phyloP scores from a whole-genome alignment of 129 eudicot species.

The Saposhnikovia divaricata region DNA sequence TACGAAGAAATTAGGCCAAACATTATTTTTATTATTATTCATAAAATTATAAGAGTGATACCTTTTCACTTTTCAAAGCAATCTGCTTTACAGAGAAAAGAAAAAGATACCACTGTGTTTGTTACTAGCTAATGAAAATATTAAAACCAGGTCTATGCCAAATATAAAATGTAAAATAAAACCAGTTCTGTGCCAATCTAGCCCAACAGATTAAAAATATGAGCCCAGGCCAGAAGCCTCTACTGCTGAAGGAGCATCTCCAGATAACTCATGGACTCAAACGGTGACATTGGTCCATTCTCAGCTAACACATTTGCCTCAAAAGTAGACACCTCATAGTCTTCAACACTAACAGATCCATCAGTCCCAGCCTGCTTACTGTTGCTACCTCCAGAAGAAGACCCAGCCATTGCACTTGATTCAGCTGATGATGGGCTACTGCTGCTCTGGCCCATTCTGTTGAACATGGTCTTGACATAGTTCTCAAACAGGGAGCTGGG shows the following conservation, averaged over 20 bases:
- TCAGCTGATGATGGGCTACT: background rate
- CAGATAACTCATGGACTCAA: constrained; percentile 43
- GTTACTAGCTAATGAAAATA: background rate
- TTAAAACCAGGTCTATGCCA: background rate
- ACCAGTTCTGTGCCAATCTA: background rate
- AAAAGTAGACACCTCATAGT: background rate
- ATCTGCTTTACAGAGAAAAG: background rate
- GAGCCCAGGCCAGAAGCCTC: background rate
- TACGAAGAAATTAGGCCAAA: too few species aligned
- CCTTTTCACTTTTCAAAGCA: background rate
- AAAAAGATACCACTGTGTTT: background rate
- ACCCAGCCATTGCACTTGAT: background rate
- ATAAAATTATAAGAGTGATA: background rate
- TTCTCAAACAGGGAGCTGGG: constrained; percentile 26
- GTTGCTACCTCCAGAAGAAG: background rate
- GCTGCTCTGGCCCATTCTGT: background rate
- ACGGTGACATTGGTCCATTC: background rate
- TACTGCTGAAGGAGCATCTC: constrained; percentile 21
- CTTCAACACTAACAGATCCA: background rate
- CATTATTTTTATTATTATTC: background rate
- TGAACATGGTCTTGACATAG: constrained; percentile 30
- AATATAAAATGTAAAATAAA: background rate
- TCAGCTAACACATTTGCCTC: background rate
- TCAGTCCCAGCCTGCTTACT: background rate
- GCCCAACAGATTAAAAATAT: too few species aligned